These are phyloP conservation scores for Clohesyomyces aquaticus DNA, from an alignment of 495 filamentous ascomycete genomes.

Conservation along the genomic window DNA sequence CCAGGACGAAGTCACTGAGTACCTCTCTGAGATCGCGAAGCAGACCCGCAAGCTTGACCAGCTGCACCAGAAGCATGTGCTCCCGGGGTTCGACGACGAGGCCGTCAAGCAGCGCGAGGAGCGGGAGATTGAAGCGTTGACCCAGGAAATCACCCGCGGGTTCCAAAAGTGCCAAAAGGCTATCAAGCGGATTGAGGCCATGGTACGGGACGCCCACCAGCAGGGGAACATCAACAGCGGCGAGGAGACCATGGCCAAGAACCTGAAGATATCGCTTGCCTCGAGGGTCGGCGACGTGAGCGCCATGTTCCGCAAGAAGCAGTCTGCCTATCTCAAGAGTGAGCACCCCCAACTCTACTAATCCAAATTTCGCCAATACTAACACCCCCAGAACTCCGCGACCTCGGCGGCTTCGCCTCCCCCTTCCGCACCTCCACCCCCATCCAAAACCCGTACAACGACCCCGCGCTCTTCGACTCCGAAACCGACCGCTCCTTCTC, in stretches of 20 bases:
- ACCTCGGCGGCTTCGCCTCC: constrained; percentile 66
- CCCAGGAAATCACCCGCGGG: constrained; percentile 81
- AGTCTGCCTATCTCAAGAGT: constrained; percentile 96
- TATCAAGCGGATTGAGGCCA: constrained; percentile 81
- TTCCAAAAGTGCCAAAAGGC: constrained; percentile 89
- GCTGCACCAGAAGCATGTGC: constrained; percentile 93
- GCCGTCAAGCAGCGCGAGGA: constrained; percentile 82
- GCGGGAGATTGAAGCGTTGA: constrained; percentile 83
- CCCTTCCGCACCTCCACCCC: constrained; percentile 70
- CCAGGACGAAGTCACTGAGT: constrained; percentile 87
- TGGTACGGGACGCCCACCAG: constrained; percentile 75
- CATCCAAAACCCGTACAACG: constrained; percentile 64
- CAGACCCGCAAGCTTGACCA: constrained; percentile 85
- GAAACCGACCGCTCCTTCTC: constrained; percentile 91
- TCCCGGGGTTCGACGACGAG: constrained; percentile 96
- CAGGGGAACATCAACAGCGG: constrained; percentile 70
- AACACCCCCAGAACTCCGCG: constrained; percentile 71
- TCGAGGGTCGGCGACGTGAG: constrained; percentile 89
- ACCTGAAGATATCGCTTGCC: constrained; percentile 90
- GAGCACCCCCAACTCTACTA: constrained; percentile 35
- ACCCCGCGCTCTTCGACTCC: constrained; percentile 84
- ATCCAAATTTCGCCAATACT: too few relatives aligned
- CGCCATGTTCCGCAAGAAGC: constrained; percentile 91
- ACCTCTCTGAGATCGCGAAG: constrained; percentile 76
- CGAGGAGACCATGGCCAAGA: constrained; percentile 94